These are phyloP conservation scores for Lodderomyces oxycetoniae DNA, from an alignment of 1,139 yeast genomes.

Conservation along the genomic window DNA sequence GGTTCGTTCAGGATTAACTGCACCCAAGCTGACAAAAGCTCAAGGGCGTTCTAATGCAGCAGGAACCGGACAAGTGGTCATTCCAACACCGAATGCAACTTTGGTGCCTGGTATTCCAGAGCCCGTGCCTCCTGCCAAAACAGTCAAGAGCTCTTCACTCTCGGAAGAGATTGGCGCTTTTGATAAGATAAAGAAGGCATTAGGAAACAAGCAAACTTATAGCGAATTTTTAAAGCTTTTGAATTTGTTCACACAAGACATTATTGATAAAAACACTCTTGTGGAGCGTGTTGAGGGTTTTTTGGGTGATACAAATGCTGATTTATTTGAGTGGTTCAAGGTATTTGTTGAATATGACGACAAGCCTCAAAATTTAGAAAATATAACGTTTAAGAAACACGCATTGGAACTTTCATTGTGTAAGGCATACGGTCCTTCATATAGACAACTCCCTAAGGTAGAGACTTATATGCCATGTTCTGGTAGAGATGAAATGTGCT, in stretches of 20 bases:
- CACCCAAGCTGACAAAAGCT: conserved; percentile 9
- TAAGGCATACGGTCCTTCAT: conserved; percentile 88
- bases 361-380: conserved; percentile 74
- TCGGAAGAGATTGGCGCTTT: conserved; percentile 86
- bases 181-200: conserved; percentile 85
- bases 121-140: conserved; percentile 66
- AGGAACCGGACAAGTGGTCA: conserved; percentile 4
- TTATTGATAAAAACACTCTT: conserved; percentile 76
- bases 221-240: conserved; percentile 85
- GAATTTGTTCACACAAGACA: conserved; percentile 83
- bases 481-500: conserved; percentile 98
- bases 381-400: conserved; percentile 83
- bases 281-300: conserved; percentile 84
- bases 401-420: conserved; percentile 84
- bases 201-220: conserved; percentile 86
- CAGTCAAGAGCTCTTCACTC: conserved; percentile 51
- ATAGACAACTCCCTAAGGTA: conserved; percentile 86
- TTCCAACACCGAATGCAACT: conserved; percentile 48
- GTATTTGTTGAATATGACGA: conserved; percentile 84
- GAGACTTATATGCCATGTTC: conserved; percentile 98
- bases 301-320: conserved; percentile 70
- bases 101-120: conserved; percentile 84
- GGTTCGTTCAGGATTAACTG: conserved; percentile 35
- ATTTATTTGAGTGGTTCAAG: conserved; percentile 86
- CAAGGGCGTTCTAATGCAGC: conserved; percentile 12